Base-by-base conservation (phyloP, 768 basidiomycete species). In the Xerocomus potaroensis region DNA sequence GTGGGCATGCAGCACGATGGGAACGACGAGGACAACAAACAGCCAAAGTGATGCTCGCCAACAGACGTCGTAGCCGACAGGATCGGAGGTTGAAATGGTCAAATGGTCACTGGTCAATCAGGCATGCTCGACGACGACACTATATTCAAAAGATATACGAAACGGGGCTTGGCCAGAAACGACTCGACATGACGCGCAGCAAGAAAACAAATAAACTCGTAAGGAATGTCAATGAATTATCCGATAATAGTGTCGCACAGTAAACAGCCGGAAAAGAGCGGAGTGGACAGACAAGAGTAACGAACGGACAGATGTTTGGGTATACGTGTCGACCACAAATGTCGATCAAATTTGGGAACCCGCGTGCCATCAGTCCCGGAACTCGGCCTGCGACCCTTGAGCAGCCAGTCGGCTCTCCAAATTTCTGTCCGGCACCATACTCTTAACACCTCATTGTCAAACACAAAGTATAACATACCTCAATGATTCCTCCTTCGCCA, bases 401-500 rank as follows among this genome's bases (percentile, higher is more conserved):
- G 90, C 90, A 59, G 90, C 90, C 57, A 92, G 79, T 50, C 90
- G 85, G 62, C 87, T 91, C 73, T 92, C 90, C 70, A 92, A 67
- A 69, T 92, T 92, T 68, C 88, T 89, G 60, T 46, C 30, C 9
- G 32, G 32, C 21, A 37, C 48, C 18, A 47, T 23, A 9, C n/a
- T 22, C 35, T 48, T 10, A 49, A 30, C 19, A 3, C 19, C 3
- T 1, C n/a, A 24, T 27, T 14, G 24, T 41, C 19, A 32, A 16
- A 9, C 37, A 41, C 16, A 23, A 21, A 8, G 15, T 44, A n/a
- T 45, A 45, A 53, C 78, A 43, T 50, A 88, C 87, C 87, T 80
- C 59, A 91, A 86, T 35, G 89, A 88, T 68, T 96, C 94, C 66
- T 96, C 95, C 67, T 95, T 96, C 32, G 95, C 96, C 60, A 96